Evolutionary conservation across 768 basidiomycete species (phyloP).

Genomic region (Cystofilobasidium capitatum): DNA sequence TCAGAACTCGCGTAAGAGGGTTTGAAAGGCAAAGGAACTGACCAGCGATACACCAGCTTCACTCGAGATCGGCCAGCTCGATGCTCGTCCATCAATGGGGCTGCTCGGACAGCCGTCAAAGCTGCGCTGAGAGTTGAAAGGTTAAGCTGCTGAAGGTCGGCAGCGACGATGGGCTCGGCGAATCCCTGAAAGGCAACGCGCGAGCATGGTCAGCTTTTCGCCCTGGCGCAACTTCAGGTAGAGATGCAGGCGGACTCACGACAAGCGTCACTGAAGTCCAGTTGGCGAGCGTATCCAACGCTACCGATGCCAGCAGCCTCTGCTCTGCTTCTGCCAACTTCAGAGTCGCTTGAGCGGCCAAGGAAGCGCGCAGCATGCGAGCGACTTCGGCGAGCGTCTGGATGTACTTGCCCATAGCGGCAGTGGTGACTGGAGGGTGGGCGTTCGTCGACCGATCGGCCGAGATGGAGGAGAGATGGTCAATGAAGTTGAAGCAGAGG

Average conservation of each 20-base stretch:
- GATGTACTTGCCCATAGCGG: not conserved
- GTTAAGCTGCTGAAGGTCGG: not conserved
- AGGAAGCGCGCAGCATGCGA: not conserved
- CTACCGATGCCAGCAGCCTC: not conserved
- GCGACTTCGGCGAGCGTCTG: not conserved
- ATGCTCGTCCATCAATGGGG: not conserved
- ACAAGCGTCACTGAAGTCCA: not conserved
- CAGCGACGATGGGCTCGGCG: not conserved
- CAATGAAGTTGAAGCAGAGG: not conserved
- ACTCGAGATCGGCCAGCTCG: not conserved
- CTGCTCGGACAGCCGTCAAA: not conserved
- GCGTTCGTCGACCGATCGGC: not conserved
- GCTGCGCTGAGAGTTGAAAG: not conserved
- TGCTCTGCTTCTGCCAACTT: not conserved
- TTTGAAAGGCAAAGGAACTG: not conserved
- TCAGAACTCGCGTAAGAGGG: not conserved
- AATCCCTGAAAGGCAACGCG: no score
- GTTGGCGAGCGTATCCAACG: not conserved
- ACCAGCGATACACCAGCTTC: not conserved
- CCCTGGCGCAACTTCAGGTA: no score
- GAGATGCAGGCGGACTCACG: not conserved
- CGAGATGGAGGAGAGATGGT: not conserved
- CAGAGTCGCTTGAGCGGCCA: not conserved
- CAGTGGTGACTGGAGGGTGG: not conserved
- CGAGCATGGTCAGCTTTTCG: not conserved